Percentiles rank a stretch among this genome's conserved stretches.
phyloP scores from a whole-genome alignment of 192 early-diverging fungal genomes.

The Podila verticillata region DNA sequence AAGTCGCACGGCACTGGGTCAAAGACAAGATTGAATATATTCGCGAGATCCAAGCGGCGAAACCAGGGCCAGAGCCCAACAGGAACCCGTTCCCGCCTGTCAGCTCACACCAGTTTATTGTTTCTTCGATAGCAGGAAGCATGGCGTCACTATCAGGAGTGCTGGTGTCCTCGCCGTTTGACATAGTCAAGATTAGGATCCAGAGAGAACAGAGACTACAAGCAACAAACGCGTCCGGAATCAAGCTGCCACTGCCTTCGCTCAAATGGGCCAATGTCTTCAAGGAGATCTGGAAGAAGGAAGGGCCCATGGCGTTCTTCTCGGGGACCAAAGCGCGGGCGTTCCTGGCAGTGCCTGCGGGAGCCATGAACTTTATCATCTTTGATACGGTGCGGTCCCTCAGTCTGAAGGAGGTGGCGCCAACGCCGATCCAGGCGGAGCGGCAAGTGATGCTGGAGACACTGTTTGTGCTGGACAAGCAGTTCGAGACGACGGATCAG shows the following conservation, averaged over 20 bases:
- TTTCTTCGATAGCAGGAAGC: conserved; percentile 40
- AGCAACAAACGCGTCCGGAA: conserved; percentile 23
- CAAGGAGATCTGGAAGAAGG: conserved; percentile 36
- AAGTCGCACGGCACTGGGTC: conserved; percentile 23
- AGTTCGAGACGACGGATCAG: background rate
- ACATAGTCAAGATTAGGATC: conserved; percentile 48
- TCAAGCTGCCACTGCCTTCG: conserved; percentile 33
- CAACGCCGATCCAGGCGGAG: conserved; percentile 8
- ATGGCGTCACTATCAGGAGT: conserved; percentile 36
- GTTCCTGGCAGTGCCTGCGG: conserved; percentile 34
- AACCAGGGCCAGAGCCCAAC: conserved; percentile 5
- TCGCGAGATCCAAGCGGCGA: conserved; percentile 19
- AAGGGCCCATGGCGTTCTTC: conserved; percentile 40
- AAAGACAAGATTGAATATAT: conserved; percentile 34
- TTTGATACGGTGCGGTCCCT: conserved; percentile 43
- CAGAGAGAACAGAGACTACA: conserved; percentile 47
- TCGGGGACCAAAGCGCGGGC: conserved; percentile 28
- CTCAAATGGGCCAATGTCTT: conserved; percentile 31
- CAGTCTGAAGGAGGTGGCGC: conserved; percentile 31
- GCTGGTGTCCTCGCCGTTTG: conserved; percentile 28
- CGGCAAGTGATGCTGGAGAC: conserved; percentile 20
- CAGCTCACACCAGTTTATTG: conserved; percentile 19
- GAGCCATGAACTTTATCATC: conserved; percentile 50
- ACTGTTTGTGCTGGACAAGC: conserved; percentile 22
- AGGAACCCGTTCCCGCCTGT: conserved; percentile 22